Evolutionary conservation across 306 rosid genomes (phyloP).

Genomic region (Prunus davidiana): DNA sequence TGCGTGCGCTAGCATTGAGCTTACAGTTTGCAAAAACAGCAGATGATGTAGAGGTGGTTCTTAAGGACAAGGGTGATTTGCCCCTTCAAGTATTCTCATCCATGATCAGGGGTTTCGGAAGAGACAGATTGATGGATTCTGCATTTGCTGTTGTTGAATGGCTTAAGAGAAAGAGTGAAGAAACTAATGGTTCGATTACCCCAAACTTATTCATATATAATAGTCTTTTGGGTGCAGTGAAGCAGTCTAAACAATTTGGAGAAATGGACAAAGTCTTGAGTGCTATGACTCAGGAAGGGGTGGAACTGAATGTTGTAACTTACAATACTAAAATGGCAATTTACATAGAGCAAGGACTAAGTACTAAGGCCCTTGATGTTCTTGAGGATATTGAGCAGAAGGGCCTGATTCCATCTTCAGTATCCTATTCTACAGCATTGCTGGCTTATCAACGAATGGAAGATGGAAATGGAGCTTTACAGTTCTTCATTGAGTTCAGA

Average conservation of each 20-base stretch:
- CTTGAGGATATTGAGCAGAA: constrained; percentile 60
- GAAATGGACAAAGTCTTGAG: constrained; percentile 53
- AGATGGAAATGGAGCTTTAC: constrained; percentile 76
- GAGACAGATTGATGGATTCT: constrained; percentile 60
- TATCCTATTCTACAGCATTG: constrained; percentile 73
- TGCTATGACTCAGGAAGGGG: constrained; percentile 67
- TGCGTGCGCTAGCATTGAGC: constrained; percentile 53
- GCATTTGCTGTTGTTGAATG: constrained; percentile 70
- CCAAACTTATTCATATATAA: constrained; percentile 83
- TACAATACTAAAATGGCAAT: constrained; percentile 79
- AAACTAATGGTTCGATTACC: constrained; percentile 49
- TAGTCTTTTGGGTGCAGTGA: constrained; percentile 71
- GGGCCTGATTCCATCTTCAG: constrained; percentile 67
- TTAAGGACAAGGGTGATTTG: constrained; percentile 62
- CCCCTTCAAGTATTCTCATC: constrained; percentile 88
- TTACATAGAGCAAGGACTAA: constrained; percentile 62
- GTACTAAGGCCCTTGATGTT: constrained; percentile 53
- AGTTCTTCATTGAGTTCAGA: constrained; percentile 62
- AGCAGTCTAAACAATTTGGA: constrained; percentile 58
- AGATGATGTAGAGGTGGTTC: constrained; percentile 68
- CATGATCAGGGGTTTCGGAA: constrained; percentile 73
- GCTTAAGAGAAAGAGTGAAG: constrained; percentile 72
- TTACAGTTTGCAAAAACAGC: constrained; percentile 60
- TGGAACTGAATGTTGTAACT: constrained; percentile 65
- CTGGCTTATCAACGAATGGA: constrained; percentile 72